Base-by-base conservation (phyloP, 305 asterid genomes). In the Rubia tinctorum region DNA sequence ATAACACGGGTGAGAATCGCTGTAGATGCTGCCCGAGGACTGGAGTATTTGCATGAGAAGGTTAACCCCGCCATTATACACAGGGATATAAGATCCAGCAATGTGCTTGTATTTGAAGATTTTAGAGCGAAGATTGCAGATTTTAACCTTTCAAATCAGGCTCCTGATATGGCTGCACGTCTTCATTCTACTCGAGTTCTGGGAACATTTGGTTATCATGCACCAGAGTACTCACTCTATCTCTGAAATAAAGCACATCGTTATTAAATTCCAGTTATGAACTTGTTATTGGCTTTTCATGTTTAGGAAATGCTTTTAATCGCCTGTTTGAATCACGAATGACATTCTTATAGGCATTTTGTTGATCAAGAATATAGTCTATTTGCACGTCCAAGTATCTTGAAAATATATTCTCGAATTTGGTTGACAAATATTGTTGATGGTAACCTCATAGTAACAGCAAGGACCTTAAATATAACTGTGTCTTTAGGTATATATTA, bases 81-180 rank as follows among this genome's bases (percentile, higher is more conserved):
- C 85, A 86, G 96, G 73, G 92, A 87, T 80, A 82, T 87, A 42
- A 80, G 90, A 82, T 87, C 90, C 74, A 87, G 92, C 89, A 89
- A 91, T 72, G 91, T 91, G 44, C 95, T 91, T 80, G 86, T 92
- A 20, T 90, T 90, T 78, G 98, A 90, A 80, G 98, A 90, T 81
- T 89, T 83, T 76, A 91, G 85, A 83, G 95, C 97, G 72, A 91
- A 87, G 85, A 84, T 93, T 79, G 96, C 97, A 45, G 97, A 93
- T 71, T 91, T 93, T 78, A 91, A 93, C 84, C 92, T 91, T 80
- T 93, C 98, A 69, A 93, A 93, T 79, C 98, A 93, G 86, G 91
- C 98, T 68, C 97, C 98, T 73, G 97, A 93, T 81, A 93, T 89
- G 96, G 97, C 97, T 77, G 98, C 97, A 70, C 96, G 96, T 43